Evolutionary conservation across 257 asterid species (phyloP).

Genomic region (Hygrophila difformis): DNA sequence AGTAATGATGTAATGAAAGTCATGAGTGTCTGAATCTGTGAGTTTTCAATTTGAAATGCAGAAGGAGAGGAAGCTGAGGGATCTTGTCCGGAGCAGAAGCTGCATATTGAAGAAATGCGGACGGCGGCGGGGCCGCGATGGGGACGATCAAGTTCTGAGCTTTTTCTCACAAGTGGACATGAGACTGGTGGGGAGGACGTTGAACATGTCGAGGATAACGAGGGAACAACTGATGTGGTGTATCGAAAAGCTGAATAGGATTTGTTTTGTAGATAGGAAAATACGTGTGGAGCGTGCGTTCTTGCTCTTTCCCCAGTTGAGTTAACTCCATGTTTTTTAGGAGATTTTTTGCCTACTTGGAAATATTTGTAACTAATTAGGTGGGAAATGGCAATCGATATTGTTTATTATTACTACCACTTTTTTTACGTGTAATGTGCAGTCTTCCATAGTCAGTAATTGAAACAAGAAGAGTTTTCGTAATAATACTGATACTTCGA

Average conservation of each 20-base stretch:
- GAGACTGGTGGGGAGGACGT: conserved; percentile 75
- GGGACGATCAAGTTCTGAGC: conserved; percentile 62
- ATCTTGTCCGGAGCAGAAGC: conserved; percentile 50
- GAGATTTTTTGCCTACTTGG: no score
- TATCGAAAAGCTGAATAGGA: conserved; percentile 53
- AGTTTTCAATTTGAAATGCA: conserved; percentile 41
- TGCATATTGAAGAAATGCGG: conserved; percentile 55
- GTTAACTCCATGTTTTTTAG: no score
- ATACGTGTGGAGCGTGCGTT: conserved; percentile 66
- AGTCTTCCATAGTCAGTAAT: no score
- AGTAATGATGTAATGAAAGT: no score
- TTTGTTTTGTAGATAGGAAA: conserved; percentile 60
- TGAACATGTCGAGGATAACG: conserved; percentile 67
- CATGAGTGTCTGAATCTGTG: no score
- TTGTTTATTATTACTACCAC: no score
- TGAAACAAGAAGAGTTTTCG: no score
- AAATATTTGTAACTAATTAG: no score
- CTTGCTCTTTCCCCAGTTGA: conserved; percentile 94
- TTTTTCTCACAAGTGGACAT: conserved; percentile 80
- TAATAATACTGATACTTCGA: no score
- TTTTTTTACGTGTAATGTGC: no score
- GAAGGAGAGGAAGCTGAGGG: conserved; percentile 81
- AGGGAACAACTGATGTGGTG: conserved; percentile 82
- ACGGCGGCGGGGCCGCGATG: conserved; percentile 37
- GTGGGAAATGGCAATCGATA: no score